Evolutionary conservation across 2,329 filamentous ascomycete species (phyloP).

Genomic region (Alternaria sp.): DNA sequence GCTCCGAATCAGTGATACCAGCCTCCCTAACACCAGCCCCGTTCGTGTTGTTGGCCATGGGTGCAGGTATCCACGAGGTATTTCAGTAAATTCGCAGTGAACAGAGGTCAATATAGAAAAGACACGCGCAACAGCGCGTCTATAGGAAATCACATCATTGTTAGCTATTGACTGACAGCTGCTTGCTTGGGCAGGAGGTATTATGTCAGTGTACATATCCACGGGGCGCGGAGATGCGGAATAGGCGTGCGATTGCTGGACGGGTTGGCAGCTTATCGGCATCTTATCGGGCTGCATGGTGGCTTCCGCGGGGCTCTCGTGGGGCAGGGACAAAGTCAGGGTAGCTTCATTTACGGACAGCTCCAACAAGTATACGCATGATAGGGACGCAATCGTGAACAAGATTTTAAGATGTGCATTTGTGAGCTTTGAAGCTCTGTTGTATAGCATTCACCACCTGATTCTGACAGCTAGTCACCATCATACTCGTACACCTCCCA

Average conservation of each 20-base stretch:
- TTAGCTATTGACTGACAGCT: slow-evolving; percentile 8
- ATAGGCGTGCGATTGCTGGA: background rate
- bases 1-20: slow-evolving; percentile 46
- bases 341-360: background rate
- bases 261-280: slow-evolving; percentile 13
- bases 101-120: too few relatives aligned
- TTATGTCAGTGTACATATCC: slow-evolving; percentile 36
- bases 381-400: background rate
- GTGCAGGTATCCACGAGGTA: background rate
- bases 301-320: slow-evolving; percentile 2
- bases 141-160: slow-evolving; percentile 49
- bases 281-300: slow-evolving; percentile 4
- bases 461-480: background rate
- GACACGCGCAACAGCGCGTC: slow-evolving; percentile 18
- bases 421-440: background rate
- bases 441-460: background rate
- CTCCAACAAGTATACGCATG: background rate
- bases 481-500: background rate
- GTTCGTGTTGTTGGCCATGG: slow-evolving; percentile 5
- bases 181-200: background rate
- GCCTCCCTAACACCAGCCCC: background rate
- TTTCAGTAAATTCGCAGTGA: too few relatives aligned
- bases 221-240: slow-evolving; percentile 48
- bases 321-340: background rate
- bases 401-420: background rate